Percentiles rank a stretch among this genome's conserved stretches.
Conservation (phyloP, 129 eudicot genomes). For the Rutidosis leptorrhynchoides region DNA sequence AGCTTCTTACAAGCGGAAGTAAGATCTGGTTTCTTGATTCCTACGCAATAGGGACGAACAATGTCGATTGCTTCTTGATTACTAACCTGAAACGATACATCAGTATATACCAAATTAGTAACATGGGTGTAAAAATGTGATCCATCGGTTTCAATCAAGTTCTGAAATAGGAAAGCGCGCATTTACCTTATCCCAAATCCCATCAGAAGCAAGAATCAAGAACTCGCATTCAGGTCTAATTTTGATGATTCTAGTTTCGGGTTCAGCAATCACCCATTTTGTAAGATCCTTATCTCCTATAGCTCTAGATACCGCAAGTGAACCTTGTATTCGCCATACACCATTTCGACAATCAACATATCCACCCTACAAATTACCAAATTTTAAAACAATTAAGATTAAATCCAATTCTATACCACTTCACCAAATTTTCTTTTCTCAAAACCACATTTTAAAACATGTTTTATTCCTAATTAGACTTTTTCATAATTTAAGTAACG, state of each 20-base stretch:
- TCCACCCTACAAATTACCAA: conserved; percentile 59
- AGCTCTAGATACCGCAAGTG: conserved; percentile 88
- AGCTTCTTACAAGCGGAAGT: conserved; percentile 73
- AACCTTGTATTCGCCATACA: conserved; percentile 92
- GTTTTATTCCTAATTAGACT: background rate
- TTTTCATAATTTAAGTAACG: background rate
- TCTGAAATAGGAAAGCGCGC: background rate
- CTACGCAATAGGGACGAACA: conserved; percentile 45
- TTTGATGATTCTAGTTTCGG: conserved; percentile 51
- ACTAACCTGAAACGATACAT: conserved; percentile 51
- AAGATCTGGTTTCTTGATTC: conserved; percentile 34
- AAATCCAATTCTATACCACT: background rate
- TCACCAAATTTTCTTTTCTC: background rate
- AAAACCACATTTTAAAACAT: background rate
- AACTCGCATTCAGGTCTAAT: conserved; percentile 65
- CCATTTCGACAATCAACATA: conserved; percentile 78
- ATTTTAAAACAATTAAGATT: conserved; percentile 17
- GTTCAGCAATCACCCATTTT: conserved; percentile 82
- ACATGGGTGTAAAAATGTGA: background rate
- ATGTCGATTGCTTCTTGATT: conserved; percentile 87
- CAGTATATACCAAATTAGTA: background rate
- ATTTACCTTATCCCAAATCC: conserved; percentile 86
- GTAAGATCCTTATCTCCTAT: conserved; percentile 76
- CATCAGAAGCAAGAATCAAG: conserved; percentile 86
- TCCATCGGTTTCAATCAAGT: background rate